Evolutionary conservation across 139 green algal species (phyloP).

Genomic region (Picocystis salinarum): DNA sequence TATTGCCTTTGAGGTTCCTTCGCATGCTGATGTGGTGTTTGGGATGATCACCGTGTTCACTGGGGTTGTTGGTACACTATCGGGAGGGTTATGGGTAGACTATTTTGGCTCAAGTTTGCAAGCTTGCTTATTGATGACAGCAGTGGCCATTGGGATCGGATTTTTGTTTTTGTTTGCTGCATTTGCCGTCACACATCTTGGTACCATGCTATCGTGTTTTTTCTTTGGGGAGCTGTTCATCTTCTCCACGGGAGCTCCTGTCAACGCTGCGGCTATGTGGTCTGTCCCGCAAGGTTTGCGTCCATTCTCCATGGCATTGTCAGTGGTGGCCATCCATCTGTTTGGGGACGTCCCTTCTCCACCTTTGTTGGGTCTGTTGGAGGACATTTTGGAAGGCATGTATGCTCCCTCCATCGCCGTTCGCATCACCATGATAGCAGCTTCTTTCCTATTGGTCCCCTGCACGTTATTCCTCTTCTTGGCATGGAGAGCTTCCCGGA

Average conservation of each 20-base stretch:
- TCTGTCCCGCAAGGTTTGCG: constrained; percentile 53
- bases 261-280: constrained; percentile 66
- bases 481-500: too few relatives aligned
- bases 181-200: constrained; percentile 35
- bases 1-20: constrained; percentile 10
- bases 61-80: constrained; percentile 38
- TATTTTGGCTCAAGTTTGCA: constrained; percentile 34
- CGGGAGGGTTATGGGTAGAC: constrained; percentile 62
- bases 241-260: constrained; percentile 55
- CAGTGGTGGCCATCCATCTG: constrained; percentile 69
- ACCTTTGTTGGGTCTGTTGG: constrained; percentile 53
- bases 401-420: too few relatives aligned
- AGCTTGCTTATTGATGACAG: constrained; percentile 39
- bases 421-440: too few relatives aligned
- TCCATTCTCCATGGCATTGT: constrained; percentile 46
- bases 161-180: constrained; percentile 28
- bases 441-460: too few relatives aligned
- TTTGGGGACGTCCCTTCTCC: constrained; percentile 82
- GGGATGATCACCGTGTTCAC: constrained; percentile 70
- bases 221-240: constrained; percentile 48
- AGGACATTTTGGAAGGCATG: too few relatives aligned
- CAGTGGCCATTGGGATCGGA: constrained; percentile 19
- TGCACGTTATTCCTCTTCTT: too few relatives aligned
- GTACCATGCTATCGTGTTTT: constrained; percentile 27
- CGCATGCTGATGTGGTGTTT: constrained; percentile 58